Base-by-base conservation (phyloP, 306 rosid species). In the Cucurbita ficifolia region DNA sequence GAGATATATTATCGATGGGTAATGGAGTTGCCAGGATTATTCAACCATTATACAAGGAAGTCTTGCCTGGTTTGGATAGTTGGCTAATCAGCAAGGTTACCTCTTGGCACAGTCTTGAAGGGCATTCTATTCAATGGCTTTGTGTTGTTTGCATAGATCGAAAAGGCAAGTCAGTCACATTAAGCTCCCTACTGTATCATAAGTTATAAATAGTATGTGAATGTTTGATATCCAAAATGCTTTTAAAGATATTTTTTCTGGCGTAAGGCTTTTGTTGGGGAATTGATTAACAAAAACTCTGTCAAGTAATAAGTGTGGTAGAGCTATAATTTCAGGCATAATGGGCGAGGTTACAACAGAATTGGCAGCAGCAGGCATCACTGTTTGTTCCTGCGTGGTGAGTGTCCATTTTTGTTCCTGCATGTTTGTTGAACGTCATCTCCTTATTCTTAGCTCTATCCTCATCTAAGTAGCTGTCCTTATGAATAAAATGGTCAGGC, bases 331-430 rank as follows among this genome's bases (percentile, higher is more conserved):
- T 80, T 79, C 88, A 95, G 99, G 99, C 82, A 89, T 95, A 87
- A 85, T 95, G 88, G 96, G 87, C 54, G 96, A 95, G 85, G 95
- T 91, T 53, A 91, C 97, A 45, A 84, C 92, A 35, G 88, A 85
- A 72, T 74, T 95, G 89, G 87, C 97, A 73, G 81, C 89, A 62
- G 88, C 92, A 64, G 96, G 90, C 84, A 77, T 95, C 70, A 43
- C 87, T 69, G 82, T 95, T 80, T 86, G 90, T 85, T 91, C 99
- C 77, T 95, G 99, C 80, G 88, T 85, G 94, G 99, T 95, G 87
- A 91, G 99, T 85, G 70, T 72, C 81, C 74, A 83, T 24, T 53
- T 59, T 45, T 76, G 51, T 38, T 78, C 79, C 62, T 11, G 43
- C 72, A 67, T 42, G 33, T 72, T 29, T 76, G 71, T 80, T 52